phyloP scores from a whole-genome alignment of 768 basidiomycete genomes.

The Suillus tomentosus region DNA sequence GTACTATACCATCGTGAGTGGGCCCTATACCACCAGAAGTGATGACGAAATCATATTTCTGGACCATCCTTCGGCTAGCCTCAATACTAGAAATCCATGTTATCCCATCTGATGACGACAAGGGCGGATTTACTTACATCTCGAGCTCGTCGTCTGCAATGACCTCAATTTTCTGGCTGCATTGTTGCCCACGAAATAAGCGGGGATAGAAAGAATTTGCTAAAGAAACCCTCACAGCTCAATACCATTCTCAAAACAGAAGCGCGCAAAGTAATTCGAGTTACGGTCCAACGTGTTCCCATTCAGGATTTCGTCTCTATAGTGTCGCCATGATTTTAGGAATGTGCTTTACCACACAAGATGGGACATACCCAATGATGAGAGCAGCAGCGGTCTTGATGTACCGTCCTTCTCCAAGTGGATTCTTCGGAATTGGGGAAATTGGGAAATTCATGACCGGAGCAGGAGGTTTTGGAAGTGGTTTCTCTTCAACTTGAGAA shows the following conservation, averaged over 20 bases:
- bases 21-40: conserved; percentile 92
- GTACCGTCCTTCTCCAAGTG: conserved; percentile 66
- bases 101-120: not conserved
- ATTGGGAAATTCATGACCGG: conserved; percentile 40
- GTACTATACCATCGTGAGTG: conserved; percentile 75
- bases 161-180: conserved; percentile 85
- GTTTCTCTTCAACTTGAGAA: not conserved
- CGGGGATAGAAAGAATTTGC: not conserved
- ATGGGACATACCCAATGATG: conserved; percentile 66
- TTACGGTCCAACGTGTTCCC: conserved; percentile 87
- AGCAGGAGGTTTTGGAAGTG: not conserved
- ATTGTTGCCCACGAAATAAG: conserved; percentile 19
- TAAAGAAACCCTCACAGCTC: conserved; percentile 55
- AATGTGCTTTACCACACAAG: not conserved
- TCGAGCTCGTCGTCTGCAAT: conserved; percentile 89
- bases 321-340: not conserved
- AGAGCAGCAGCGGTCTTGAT: conserved; percentile 77
- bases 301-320: conserved; percentile 90
- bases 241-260: conserved; percentile 86
- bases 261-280: conserved; percentile 84
- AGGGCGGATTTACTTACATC: conserved; percentile 48
- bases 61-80: conserved; percentile 79
- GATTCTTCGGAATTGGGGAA: conserved; percentile 63
- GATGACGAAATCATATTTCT: conserved; percentile 86
- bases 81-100: conserved; percentile 56